phyloP scores from a whole-genome alignment of 345 rosid genomes.

The Litchi chinensis region DNA sequence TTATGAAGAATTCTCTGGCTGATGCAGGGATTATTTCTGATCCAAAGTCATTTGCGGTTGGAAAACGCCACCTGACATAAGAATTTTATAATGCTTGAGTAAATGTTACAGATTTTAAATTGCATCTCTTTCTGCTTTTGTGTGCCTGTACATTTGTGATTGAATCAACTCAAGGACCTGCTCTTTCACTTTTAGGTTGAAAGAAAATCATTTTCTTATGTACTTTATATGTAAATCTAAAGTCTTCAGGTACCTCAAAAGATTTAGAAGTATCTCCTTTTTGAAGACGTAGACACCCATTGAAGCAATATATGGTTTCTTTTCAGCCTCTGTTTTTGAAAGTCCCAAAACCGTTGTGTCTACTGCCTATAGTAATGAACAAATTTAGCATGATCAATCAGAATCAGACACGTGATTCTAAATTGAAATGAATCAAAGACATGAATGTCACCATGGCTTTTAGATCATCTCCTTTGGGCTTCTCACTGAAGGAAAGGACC shows the following conservation, averaged over 20 bases:
- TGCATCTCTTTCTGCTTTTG: background rate
- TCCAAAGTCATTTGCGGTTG: slow-evolving; percentile 96
- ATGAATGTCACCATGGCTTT: slow-evolving; percentile 70
- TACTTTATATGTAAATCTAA: background rate
- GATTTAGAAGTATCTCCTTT: slow-evolving; percentile 90
- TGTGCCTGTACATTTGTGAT: background rate
- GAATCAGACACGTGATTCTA: background rate
- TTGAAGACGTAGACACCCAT: slow-evolving; percentile 98
- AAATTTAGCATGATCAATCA: slow-evolving; percentile 2
- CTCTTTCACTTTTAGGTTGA: background rate
- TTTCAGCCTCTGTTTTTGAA: slow-evolving; percentile 68
- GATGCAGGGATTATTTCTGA: slow-evolving; percentile 97
- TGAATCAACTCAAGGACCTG: background rate
- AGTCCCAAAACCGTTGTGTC: slow-evolving; percentile 89
- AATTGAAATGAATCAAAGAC: slow-evolving; percentile 6
- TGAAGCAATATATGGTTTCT: slow-evolving; percentile 95
- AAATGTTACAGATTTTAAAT: background rate
- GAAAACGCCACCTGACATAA: slow-evolving; percentile 88
- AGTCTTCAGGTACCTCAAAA: slow-evolving; percentile 62
- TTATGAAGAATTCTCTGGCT: slow-evolving; percentile 66
- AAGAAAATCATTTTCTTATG: background rate
- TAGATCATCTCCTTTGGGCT: slow-evolving; percentile 79
- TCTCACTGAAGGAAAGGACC: slow-evolving; percentile 83
- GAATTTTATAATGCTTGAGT: background rate
- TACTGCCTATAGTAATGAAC: slow-evolving; percentile 55